These are phyloP conservation scores for Pseudogymnoascus sp. DNA, from an alignment of 2,329 filamentous ascomycete species.

Conservation along the genomic window DNA sequence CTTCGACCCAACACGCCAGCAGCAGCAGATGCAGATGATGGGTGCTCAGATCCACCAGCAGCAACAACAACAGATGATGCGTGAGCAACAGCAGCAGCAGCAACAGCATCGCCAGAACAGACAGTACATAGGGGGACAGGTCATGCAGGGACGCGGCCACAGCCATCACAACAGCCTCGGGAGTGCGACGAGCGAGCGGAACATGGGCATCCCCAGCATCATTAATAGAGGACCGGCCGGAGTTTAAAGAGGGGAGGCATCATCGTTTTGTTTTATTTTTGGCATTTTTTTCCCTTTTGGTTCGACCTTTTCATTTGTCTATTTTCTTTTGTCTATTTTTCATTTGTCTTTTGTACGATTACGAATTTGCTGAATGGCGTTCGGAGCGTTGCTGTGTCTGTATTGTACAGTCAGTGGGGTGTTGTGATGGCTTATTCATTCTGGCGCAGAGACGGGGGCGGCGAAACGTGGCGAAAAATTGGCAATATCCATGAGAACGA, in stretches of 20 bases:
- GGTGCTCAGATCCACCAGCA: slow-evolving; percentile 19
- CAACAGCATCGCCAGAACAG: not conserved
- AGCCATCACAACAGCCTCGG: slow-evolving; percentile 1
- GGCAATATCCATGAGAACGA: not conserved
- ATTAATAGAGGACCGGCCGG: slow-evolving; percentile 7
- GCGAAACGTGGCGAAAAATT: slow-evolving; percentile 2
- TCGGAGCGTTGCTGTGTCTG: not conserved
- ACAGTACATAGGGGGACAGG: slow-evolving; percentile 17
- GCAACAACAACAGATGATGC: slow-evolving; percentile 16
- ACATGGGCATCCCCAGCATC: slow-evolving; percentile 6
- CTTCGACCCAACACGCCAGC: slow-evolving; percentile 23
- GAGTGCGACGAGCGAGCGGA: not conserved
- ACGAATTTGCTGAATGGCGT: slow-evolving; percentile 1
- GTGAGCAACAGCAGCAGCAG: not conserved
- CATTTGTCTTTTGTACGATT: not conserved
- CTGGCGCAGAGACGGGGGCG: not conserved
- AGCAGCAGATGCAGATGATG: not conserved
- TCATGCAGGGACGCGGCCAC: slow-evolving; percentile 26
- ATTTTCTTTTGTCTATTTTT: not conserved
- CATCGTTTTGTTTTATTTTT: not conserved
- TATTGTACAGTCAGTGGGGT: not conserved
- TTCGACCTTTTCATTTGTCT: not conserved
- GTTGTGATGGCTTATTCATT: not conserved
- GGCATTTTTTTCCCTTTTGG: not conserved
- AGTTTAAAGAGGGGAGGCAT: slow-evolving; percentile 6